phyloP scores from a whole-genome alignment of 805 yeast genomes.

The Kluyveromyces siamensis region DNA sequence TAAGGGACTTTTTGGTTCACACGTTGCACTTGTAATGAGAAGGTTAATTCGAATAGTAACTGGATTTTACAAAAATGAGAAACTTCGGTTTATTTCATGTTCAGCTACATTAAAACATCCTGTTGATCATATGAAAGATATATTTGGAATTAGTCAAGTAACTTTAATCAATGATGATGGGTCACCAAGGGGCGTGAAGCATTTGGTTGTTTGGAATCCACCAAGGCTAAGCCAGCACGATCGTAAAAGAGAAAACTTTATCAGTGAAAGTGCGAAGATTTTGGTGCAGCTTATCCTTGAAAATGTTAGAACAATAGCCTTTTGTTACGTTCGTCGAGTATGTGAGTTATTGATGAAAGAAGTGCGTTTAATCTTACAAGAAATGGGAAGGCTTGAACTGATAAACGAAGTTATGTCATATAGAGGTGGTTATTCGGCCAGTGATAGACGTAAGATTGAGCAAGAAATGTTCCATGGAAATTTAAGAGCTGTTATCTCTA shows the following conservation, averaged over 20 bases:
- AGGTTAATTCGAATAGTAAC: slow-evolving; percentile 53
- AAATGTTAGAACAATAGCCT: slow-evolving; percentile 75
- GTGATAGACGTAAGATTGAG: slow-evolving; percentile 82
- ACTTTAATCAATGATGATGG: slow-evolving; percentile 71
- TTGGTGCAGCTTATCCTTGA: slow-evolving; percentile 54
- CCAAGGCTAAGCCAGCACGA: slow-evolving; percentile 50
- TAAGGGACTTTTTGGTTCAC: slow-evolving; percentile 85
- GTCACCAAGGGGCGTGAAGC: slow-evolving; percentile 75
- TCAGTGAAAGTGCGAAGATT: slow-evolving; percentile 67
- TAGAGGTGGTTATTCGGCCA: slow-evolving; percentile 87
- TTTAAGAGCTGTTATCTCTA: slow-evolving; percentile 79
- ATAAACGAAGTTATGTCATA: slow-evolving; percentile 76
- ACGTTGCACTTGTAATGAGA: slow-evolving; percentile 79
- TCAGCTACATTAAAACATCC: slow-evolving; percentile 89
- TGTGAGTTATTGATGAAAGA: slow-evolving; percentile 87
- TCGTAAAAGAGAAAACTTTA: slow-evolving; percentile 58
- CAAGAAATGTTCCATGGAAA: slow-evolving; percentile 83
- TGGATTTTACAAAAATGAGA: slow-evolving; percentile 31
- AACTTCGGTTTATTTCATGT: slow-evolving; percentile 69
- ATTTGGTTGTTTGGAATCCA: slow-evolving; percentile 77
- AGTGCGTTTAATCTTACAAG: slow-evolving; percentile 47
- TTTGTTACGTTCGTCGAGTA: slow-evolving; percentile 76
- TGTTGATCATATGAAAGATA: slow-evolving; percentile 52
- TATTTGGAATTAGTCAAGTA: slow-evolving; percentile 61
- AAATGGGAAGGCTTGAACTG: slow-evolving; percentile 36